Evolutionary conservation across 2,329 filamentous ascomycete species (phyloP), one percentile per base, ranked within the genome.

Genomic region (Aspergillus novoparasiticus): DNA sequence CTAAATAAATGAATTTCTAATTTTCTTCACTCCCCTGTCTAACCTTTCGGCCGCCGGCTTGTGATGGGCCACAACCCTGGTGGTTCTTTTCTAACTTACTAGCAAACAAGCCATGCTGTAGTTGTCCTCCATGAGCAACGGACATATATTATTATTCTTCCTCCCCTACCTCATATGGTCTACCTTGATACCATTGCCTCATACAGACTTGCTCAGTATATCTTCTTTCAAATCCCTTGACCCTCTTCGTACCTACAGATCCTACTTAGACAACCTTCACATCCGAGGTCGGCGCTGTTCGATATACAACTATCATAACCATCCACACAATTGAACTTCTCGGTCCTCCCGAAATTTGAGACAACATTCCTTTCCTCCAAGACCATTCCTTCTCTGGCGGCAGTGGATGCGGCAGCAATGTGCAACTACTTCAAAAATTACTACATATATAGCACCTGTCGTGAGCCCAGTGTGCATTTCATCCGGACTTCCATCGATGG

Each of bases 401-500:
- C 51, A 46, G 50, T 57, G 55, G 46, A 69, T 68, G 63, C 62
- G 64, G 63, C 66, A 66, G 78, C 69, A 34, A 85, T 85, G 83
- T 85, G 83, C 79, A 80, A 84, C 72, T 91, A 89, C 73, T 90
- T 87, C 72, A 90, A 90, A 72, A 91, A 91, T 78, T 92, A 89
- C 76, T 92, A 91, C 78, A 89, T 93, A 76, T 92, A 92, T 79
- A 88, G 88, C 62, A 84, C 86, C 50, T 93, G 90, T 72, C 78
- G 84, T 61, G 88, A 92, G 72, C 90, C 89, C 0, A 87, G 86
- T 46, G 83, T 85, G 19, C 90, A 93, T 76, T 92, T 91, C 77
- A 89, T 90, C 75, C 84, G 86, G 67, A 91, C 88, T 1, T 87
- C 87, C 1, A 82, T 89, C 58, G 90, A 93, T 70, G 89, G 89